phyloP scores from a whole-genome alignment of 1,284 basidiomycete species.

The Apiotrichum gamsii region DNA sequence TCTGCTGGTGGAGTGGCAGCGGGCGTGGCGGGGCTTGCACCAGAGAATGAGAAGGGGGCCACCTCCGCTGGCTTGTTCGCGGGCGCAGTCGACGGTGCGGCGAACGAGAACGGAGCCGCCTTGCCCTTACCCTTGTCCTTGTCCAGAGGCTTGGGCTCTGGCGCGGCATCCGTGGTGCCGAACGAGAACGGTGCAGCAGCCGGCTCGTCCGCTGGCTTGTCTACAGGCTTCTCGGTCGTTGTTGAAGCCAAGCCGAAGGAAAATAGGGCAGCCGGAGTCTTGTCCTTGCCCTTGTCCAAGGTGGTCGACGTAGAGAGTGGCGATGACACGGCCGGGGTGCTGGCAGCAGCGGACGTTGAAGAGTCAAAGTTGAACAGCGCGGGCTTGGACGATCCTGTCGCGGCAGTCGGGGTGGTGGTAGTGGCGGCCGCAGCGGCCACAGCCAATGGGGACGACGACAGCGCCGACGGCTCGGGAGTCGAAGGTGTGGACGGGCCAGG shows the following conservation, averaged over 20 bases:
- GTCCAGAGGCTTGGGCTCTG: too few relatives aligned
- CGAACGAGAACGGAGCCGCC: too few relatives aligned
- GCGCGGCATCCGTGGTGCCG: too few relatives aligned
- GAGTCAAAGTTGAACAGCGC: slow-evolving; percentile 2
- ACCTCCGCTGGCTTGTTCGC: background rate
- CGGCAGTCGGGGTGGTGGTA: background rate
- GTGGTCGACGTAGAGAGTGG: too few relatives aligned
- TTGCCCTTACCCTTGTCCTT: too few relatives aligned
- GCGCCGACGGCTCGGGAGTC: background rate
- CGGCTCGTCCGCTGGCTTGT: background rate
- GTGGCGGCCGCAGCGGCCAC: background rate
- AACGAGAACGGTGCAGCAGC: background rate
- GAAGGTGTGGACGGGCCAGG: background rate
- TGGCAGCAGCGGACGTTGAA: background rate
- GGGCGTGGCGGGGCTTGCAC: background rate
- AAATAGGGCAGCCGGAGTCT: slow-evolving; percentile 7
- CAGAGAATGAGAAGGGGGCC: slow-evolving; percentile 1
- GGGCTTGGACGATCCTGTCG: background rate
- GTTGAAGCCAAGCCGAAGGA: background rate
- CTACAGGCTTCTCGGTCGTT: background rate
- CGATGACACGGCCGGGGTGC: background rate
- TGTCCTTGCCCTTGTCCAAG: too few relatives aligned
- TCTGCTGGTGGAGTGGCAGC: background rate
- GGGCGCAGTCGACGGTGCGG: too few relatives aligned
- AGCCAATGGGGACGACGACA: background rate